Base-by-base conservation (phyloP, 2,329 filamentous ascomycete species). In the Chaetomium sp. region DNA sequence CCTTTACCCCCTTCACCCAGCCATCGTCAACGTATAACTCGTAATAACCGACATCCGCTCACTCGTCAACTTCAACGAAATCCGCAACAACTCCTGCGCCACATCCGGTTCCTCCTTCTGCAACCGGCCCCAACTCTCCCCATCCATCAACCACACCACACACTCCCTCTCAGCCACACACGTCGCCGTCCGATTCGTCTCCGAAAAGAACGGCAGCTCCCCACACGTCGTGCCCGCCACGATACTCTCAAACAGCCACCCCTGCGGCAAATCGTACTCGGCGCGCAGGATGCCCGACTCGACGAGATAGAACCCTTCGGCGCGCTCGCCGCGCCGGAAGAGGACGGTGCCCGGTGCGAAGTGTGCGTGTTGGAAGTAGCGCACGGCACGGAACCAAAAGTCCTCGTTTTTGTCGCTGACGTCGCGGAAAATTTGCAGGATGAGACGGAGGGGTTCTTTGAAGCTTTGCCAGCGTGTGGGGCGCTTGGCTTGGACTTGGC, bases 211-310 rank as follows among this genome's bases (percentile, higher is more conserved):
- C 0, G 94, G 94, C 52, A 99, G 72, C 73, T 99, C 94, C 38
- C 94, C 94, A 64, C 92, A 97, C 0, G 94, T 96, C 1, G 94
- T 94, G 12, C 94, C 94, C 0, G 91, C 89, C 1, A 96, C 87
- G 53, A 97, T 96, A 66, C 89, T 89, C 71, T 99, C 94, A 59
- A 88, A 89, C 63, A 95, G 88, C 64, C 80, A 82, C 0, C 94
- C 94, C 68, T 97, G 94, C 1, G 94, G 91, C 36, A 95, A 79
- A 59, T 92, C 82, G 68, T 99, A 97, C 65, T 96, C 91, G 3
- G 88, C 90, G 12, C 91, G 84, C 36, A 99, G 77, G 63, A 97
- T 91, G 38, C 94, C 94, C 5, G 85, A 81, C 70, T 99, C 91
- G 0, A 99, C 74, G 4, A 99, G 80, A 68, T 96, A 97, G 72